Evolutionary conservation across 2,329 filamentous ascomycete species (phyloP).

Genomic region (Sarocladiaceae sp.): DNA sequence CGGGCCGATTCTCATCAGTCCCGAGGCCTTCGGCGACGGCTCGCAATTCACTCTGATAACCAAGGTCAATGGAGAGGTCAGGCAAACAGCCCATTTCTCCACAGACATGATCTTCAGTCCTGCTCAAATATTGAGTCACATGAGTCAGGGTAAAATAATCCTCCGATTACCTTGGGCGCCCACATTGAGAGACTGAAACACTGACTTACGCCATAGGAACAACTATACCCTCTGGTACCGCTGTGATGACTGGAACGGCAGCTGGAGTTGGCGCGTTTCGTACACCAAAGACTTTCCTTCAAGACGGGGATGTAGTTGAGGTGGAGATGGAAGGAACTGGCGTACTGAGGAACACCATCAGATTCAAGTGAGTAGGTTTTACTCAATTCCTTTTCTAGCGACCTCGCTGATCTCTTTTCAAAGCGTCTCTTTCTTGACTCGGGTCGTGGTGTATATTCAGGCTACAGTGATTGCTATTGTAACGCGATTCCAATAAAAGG

Average conservation of each 20-base stretch:
- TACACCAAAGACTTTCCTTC: constrained; percentile 23
- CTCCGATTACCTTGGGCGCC: too few relatives aligned
- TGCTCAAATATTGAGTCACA: constrained; percentile 35
- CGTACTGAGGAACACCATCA: constrained; percentile 23
- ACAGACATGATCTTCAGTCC: constrained; percentile 44
- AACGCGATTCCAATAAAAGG: background rate
- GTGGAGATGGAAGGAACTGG: constrained; percentile 25
- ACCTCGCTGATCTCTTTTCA: background rate
- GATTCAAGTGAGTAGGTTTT: constrained; percentile 17
- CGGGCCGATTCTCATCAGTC: constrained; percentile 33
- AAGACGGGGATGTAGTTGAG: constrained; percentile 29
- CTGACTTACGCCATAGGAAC: constrained; percentile 15
- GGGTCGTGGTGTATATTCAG: background rate
- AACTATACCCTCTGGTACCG: constrained; percentile 40
- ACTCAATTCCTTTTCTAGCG: background rate
- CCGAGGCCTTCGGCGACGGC: constrained; percentile 13
- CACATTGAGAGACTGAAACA: background rate
- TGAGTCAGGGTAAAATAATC: constrained; percentile 30
- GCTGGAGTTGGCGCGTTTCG: constrained; percentile 30
- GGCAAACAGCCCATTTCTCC: constrained; percentile 33
- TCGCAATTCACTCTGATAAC: constrained; percentile 21
- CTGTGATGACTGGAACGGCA: constrained; percentile 47
- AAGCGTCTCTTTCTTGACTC: background rate
- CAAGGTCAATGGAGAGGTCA: constrained; percentile 39
- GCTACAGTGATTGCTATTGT: background rate